These are phyloP conservation scores for Starmerella roubikii DNA, from an alignment of 805 yeast genomes.

Conservation along the genomic window DNA sequence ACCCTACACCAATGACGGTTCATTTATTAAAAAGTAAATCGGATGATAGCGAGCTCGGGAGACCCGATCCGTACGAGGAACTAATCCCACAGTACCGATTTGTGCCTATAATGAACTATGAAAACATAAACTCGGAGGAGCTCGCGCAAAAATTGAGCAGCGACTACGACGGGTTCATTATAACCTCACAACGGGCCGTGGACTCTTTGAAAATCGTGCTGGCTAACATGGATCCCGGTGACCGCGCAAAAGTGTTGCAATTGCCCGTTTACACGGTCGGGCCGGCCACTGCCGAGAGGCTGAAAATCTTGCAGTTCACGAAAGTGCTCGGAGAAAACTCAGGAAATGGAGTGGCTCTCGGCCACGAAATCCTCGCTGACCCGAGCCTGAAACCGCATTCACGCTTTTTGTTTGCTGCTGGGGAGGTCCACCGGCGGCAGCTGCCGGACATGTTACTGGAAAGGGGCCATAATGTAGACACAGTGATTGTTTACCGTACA, in stretches of 20 bases:
- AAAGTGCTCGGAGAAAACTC: conserved; percentile 60
- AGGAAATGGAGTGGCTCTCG: conserved; percentile 65
- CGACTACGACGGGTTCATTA: conserved; percentile 40
- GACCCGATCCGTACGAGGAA: conserved; percentile 51
- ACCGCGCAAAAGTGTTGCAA: background rate
- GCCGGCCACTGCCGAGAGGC: conserved; percentile 61
- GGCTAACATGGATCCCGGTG: conserved; percentile 22
- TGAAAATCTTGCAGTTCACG: conserved; percentile 48
- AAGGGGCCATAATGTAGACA: conserved; percentile 37
- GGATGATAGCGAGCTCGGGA: conserved; percentile 27
- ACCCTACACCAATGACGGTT: conserved; percentile 11
- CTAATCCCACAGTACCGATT: conserved; percentile 37
- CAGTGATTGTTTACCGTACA: conserved; percentile 59
- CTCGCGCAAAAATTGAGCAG: conserved; percentile 30
- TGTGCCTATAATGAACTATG: conserved; percentile 62
- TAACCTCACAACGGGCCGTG: conserved; percentile 86
- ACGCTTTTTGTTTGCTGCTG: conserved; percentile 55
- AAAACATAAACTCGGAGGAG: conserved; percentile 35
- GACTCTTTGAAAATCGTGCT: conserved; percentile 44
- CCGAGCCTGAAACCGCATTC: conserved; percentile 1
- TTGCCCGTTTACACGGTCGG: conserved; percentile 73
- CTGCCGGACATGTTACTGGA: conserved; percentile 48
- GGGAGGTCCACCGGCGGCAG: conserved; percentile 68
- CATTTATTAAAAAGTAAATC: conserved; percentile 57
- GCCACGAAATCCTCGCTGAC: conserved; percentile 43